phyloP scores from a whole-genome alignment of 192 early-diverging fungal genomes.

The Coemansia aciculifera region DNA sequence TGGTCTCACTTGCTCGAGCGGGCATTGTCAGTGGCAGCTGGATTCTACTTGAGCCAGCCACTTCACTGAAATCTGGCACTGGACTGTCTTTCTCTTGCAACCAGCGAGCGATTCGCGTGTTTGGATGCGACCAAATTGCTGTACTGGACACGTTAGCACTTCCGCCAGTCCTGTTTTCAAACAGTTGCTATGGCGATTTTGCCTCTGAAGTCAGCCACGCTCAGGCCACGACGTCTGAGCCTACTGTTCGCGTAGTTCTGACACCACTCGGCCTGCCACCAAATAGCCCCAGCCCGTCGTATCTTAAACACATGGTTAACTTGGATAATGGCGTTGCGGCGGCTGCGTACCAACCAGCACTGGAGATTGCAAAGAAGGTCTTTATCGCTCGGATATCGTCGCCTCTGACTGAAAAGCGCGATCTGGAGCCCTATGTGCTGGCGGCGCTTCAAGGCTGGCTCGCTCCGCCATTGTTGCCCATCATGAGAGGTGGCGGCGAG shows the following conservation, averaged over 20 bases:
- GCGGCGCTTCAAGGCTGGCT: constrained; percentile 48
- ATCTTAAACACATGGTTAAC: constrained; percentile 4
- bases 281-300: constrained; percentile 18
- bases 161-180: constrained; percentile 41
- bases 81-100: not conserved
- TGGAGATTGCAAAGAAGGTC: constrained; percentile 35
- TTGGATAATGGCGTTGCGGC: not conserved
- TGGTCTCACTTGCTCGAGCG: constrained; percentile 28
- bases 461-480: not conserved
- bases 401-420: constrained; percentile 47
- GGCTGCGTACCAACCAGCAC: constrained; percentile 21
- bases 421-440: constrained; percentile 36
- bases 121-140: constrained; percentile 21
- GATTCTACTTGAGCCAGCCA: constrained; percentile 21
- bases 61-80: not conserved
- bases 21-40: constrained; percentile 53
- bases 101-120: constrained; percentile 46
- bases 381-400: constrained; percentile 43
- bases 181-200: not conserved
- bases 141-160: constrained; percentile 19
- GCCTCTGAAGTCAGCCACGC: not conserved
- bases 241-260: constrained; percentile 3
- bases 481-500: not conserved
- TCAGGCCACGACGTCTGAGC: not conserved
- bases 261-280: constrained; percentile 41